These are phyloP conservation scores for Yamagishiella unicocca DNA, from an alignment of 139 green algal species.

Conservation along the genomic window DNA sequence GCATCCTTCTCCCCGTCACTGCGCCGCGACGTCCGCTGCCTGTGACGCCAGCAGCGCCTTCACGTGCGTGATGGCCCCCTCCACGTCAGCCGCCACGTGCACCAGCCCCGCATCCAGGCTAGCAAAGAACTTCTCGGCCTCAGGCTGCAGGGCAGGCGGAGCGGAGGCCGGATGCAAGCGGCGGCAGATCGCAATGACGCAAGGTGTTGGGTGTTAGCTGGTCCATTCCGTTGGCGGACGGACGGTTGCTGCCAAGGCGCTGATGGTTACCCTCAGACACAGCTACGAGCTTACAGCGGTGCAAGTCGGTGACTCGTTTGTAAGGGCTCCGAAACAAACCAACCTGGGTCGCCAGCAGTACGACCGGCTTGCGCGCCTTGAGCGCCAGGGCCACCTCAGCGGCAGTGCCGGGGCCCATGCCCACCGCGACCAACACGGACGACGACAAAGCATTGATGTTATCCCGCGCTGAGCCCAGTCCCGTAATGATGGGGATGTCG, in stretches of 20 bases:
- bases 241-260: too few relatives aligned
- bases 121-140: constrained; percentile 50
- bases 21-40: too few relatives aligned
- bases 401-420: constrained; percentile 57
- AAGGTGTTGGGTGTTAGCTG: too few relatives aligned
- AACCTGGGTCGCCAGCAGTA: constrained; percentile 34
- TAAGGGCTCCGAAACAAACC: neutral
- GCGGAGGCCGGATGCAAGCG: neutral
- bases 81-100: constrained; percentile 46
- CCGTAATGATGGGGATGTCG: constrained; percentile 65
- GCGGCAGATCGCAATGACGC: neutral
- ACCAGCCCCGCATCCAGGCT: constrained; percentile 27
- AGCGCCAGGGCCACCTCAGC: constrained; percentile 54
- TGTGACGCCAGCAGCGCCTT: constrained; percentile 26
- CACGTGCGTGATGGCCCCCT: constrained; percentile 32
- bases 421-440: constrained; percentile 51
- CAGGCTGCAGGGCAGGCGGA: neutral
- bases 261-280: too few relatives aligned
- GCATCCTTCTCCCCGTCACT: too few relatives aligned
- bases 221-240: too few relatives aligned
- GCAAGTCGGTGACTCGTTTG: too few relatives aligned
- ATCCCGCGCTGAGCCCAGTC: constrained; percentile 56
- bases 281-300: too few relatives aligned
- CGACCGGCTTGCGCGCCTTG: constrained; percentile 50
- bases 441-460: constrained; percentile 62